phyloP scores from a whole-genome alignment of 2,329 filamentous ascomycete species.

The Hirsutella rhossiliensis region DNA sequence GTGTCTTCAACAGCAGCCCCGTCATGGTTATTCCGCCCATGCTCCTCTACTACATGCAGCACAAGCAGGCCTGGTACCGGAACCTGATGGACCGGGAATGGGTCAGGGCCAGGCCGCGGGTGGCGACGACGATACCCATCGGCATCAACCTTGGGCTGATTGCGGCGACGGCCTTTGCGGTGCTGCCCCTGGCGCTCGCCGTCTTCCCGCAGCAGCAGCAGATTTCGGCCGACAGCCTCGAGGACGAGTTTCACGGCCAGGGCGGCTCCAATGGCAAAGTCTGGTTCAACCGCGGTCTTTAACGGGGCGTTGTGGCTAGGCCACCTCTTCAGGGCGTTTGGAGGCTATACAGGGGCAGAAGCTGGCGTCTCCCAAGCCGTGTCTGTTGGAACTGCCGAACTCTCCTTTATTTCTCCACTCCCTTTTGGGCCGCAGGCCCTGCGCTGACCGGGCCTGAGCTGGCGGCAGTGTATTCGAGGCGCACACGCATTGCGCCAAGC shows the following conservation, averaged over 20 bases:
- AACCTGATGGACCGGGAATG: conserved; percentile 52
- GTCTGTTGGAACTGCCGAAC: too few relatives aligned
- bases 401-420: too few relatives aligned
- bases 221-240: conserved; percentile 62
- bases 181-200: conserved; percentile 77
- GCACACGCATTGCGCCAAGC: too few relatives aligned
- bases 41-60: conserved; percentile 71
- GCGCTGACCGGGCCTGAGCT: too few relatives aligned
- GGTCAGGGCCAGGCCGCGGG: conserved; percentile 63
- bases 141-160: conserved; percentile 85
- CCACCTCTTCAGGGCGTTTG: background rate
- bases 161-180: conserved; percentile 74
- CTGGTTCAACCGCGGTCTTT: conserved; percentile 96
- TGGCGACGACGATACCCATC: conserved; percentile 42
- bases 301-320: conserved; percentile 9
- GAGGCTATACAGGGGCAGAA: background rate
- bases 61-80: conserved; percentile 26
- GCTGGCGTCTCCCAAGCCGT: too few relatives aligned
- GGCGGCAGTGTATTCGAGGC: too few relatives aligned
- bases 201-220: conserved; percentile 88
- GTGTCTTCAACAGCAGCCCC: conserved; percentile 86
- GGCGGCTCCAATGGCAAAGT: conserved; percentile 73
- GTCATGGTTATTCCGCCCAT: conserved; percentile 95
- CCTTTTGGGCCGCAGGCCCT: too few relatives aligned
- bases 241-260: conserved; percentile 74